Percentiles rank a stretch among this genome's conserved stretches.
phyloP scores from a whole-genome alignment of 768 basidiomycete genomes.

The Termitomyces eurrhizus region DNA sequence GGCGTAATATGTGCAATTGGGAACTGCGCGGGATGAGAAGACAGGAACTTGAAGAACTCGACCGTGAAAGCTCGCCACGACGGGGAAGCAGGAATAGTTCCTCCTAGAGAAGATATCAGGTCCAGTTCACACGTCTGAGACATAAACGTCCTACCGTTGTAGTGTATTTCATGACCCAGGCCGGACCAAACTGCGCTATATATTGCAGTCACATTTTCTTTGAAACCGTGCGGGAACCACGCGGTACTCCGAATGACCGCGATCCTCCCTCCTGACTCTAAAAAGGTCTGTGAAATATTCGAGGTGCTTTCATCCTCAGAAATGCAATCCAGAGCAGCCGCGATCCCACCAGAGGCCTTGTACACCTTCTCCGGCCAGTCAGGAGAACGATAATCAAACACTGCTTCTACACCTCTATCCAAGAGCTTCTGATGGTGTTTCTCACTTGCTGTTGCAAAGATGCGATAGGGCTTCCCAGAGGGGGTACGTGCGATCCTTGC shows the following conservation, averaged over 20 bases:
- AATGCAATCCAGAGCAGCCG: slow-evolving; percentile 30
- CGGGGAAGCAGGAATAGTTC: slow-evolving; percentile 18
- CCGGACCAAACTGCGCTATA: slow-evolving; percentile 32
- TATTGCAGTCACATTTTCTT: slow-evolving; percentile 21
- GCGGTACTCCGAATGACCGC: slow-evolving; percentile 25
- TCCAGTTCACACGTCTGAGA: not conserved
- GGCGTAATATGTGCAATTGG: slow-evolving; percentile 24
- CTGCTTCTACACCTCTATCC: slow-evolving; percentile 25
- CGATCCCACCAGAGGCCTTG: slow-evolving; percentile 24
- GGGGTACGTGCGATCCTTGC: slow-evolving; percentile 21
- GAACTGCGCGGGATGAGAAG: slow-evolving; percentile 18
- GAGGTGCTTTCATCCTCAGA: slow-evolving; percentile 28
- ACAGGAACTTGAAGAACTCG: slow-evolving; percentile 28
- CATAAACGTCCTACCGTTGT: slow-evolving; percentile 20
- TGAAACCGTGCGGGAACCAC: slow-evolving; percentile 23
- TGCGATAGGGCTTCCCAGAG: slow-evolving; percentile 21
- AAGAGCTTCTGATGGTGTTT: slow-evolving; percentile 25
- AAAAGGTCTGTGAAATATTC: slow-evolving; percentile 26
- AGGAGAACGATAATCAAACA: slow-evolving; percentile 28
- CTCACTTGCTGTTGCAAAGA: slow-evolving; percentile 28
- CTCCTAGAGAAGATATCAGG: slow-evolving; percentile 12
- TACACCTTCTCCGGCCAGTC: slow-evolving; percentile 27
- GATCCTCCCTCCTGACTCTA: slow-evolving; percentile 24
- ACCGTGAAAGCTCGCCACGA: slow-evolving; percentile 26
- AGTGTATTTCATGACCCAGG: slow-evolving; percentile 27